Evolutionary conservation across 1,284 basidiomycete genomes (phyloP).

Genomic region (Acaromyces ingoldii): DNA sequence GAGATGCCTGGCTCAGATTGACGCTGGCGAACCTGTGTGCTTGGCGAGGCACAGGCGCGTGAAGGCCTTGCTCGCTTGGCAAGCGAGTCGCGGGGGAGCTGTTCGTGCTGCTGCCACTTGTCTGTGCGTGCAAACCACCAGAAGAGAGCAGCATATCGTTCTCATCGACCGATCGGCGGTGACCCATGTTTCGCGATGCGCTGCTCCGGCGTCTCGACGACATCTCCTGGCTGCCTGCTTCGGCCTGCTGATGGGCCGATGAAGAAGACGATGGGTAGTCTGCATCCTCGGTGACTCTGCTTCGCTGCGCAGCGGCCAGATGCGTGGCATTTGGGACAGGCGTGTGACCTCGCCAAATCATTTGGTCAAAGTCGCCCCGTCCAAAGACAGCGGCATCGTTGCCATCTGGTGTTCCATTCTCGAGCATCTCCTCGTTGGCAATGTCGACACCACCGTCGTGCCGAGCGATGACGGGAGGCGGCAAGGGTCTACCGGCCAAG

Average conservation of each 20-base stretch:
- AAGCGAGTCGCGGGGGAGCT: not conserved
- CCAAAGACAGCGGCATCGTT: constrained; percentile 33
- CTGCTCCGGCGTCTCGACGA: too few relatives aligned
- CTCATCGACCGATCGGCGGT: too few relatives aligned
- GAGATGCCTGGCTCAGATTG: too few relatives aligned
- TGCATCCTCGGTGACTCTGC: too few relatives aligned
- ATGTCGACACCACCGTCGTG: constrained; percentile 13
- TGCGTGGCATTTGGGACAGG: too few relatives aligned
- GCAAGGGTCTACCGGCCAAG: constrained; percentile 34
- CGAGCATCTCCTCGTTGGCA: constrained; percentile 27
- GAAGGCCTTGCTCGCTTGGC: not conserved
- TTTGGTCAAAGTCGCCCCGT: constrained; percentile 39
- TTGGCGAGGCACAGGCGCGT: constrained; percentile 4
- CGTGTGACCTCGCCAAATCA: constrained; percentile 22
- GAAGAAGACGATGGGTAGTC: too few relatives aligned
- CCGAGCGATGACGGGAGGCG: constrained; percentile 43
- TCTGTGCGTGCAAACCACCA: too few relatives aligned
- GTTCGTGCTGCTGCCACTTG: too few relatives aligned
- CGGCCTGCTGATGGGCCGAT: too few relatives aligned
- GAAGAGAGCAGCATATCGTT: too few relatives aligned
- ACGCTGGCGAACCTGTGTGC: constrained; percentile 6
- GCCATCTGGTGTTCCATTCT: constrained; percentile 22
- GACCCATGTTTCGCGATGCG: not conserved
- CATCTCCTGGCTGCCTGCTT: not conserved
- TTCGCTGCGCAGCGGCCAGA: too few relatives aligned